Conservation (phyloP, 2,329 filamentous ascomycete genomes). For the Talaromyces pinophilus region DNA sequence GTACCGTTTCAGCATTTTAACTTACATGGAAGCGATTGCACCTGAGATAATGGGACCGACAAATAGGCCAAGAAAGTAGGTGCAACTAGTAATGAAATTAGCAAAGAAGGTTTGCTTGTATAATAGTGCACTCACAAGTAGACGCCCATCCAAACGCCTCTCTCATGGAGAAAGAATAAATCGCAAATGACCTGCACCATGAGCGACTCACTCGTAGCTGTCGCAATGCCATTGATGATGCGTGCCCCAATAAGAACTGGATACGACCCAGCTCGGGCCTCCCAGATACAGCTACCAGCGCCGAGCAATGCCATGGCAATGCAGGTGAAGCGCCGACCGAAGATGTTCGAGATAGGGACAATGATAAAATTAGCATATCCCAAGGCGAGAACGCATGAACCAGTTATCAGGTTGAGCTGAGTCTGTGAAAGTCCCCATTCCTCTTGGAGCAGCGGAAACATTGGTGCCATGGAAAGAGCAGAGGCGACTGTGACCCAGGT, state of each 20-base stretch:
- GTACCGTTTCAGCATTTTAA: neutral
- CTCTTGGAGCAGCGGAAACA: conserved; percentile 46
- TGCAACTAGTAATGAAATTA: neutral
- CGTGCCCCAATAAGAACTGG: neutral
- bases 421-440: conserved; percentile 46
- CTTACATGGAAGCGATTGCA: neutral
- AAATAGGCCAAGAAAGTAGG: neutral
- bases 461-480: conserved; percentile 47
- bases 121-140: neutral
- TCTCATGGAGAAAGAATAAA: neutral
- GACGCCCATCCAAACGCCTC: neutral
- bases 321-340: neutral
- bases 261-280: neutral
- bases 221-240: neutral
- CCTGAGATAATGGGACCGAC: neutral
- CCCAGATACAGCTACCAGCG: neutral
- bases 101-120: neutral
- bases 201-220: neutral
- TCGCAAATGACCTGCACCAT: neutral
- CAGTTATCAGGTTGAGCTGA: conserved; percentile 27
- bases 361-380: neutral
- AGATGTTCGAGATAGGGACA: neutral
- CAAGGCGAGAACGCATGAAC: neutral
- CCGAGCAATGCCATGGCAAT: neutral
- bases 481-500: conserved; percentile 48